phyloP scores from a whole-genome alignment of 768 basidiomycete species.

The Suillus subaureus region DNA sequence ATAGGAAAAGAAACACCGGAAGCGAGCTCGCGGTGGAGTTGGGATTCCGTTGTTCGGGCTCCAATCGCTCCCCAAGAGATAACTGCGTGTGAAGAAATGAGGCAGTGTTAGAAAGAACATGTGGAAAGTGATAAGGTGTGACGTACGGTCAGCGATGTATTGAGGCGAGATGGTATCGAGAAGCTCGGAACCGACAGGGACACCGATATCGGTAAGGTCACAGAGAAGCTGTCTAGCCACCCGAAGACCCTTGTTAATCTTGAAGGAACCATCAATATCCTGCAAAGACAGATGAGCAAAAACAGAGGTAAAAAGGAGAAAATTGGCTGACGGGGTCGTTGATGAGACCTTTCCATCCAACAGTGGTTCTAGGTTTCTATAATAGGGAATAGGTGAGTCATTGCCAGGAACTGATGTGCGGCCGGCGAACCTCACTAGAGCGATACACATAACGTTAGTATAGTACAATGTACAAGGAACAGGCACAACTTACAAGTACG shows the following conservation, averaged over 20 bases:
- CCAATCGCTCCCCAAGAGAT: constrained; percentile 96
- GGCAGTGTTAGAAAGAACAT: constrained; percentile 2
- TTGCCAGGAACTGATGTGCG: neutral
- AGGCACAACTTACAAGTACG: constrained; percentile 82
- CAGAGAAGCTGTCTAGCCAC: constrained; percentile 87
- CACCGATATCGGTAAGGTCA: constrained; percentile 85
- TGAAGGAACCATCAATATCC: constrained; percentile 91
- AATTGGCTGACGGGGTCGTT: constrained; percentile 69
- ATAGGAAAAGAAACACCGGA: constrained; percentile 97
- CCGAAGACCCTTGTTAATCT: constrained; percentile 95
- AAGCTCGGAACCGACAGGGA: constrained; percentile 94
- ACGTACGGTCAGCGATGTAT: constrained; percentile 74
- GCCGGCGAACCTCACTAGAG: constrained; percentile 40
- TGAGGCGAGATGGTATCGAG: constrained; percentile 87
- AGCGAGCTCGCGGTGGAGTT: constrained; percentile 95
- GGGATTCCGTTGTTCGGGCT: constrained; percentile 95
- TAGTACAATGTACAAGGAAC: constrained; percentile 4
- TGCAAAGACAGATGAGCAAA: constrained; percentile 10
- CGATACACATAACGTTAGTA: constrained; percentile 32
- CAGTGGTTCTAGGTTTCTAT: constrained; percentile 95
- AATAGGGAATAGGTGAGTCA: constrained; percentile 13
- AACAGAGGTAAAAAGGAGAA: rapidly evolving
- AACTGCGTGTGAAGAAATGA: constrained; percentile 39
- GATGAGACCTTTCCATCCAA: constrained; percentile 96
- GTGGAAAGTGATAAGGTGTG: neutral